Base-by-base conservation (phyloP, 1,284 basidiomycete species). In the Rhodotorula mucilaginosa region DNA sequence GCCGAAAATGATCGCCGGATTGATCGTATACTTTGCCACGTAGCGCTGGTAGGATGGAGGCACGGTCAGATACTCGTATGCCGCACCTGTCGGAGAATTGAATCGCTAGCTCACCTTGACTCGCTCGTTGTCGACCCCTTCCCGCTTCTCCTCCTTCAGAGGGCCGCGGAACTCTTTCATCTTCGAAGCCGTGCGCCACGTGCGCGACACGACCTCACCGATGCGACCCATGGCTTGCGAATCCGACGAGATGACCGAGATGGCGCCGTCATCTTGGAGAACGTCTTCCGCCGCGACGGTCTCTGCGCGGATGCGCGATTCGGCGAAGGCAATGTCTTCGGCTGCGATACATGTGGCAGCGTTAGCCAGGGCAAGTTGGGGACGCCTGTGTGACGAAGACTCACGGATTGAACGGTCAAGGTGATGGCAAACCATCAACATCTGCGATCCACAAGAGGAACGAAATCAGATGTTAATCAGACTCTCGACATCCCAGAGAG, bases 201-300 rank as follows among this genome's bases (percentile, higher is more conserved):
- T 97, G 56, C 97, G 84, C 56, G 89, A 87, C 12, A 95, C 84
- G 12, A 99, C 96, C 81, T 99, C 97, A 16, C 94, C 97, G 16
- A 99, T 93, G 18, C 94, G 76, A 23, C 97, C 66, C 97, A 99
- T 98, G 0, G 96, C 96, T 81, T 97, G 95, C 2, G 93, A 91
- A 81, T 99, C 96, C 6, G 91, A 93, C 74, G 89, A 91, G 77
- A 98, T 97, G 88, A 98, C 97, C 5, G 92, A 79, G 62, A 99
- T 97, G 2, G 96, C 94, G 2, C 97, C 97, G 0, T 83, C 87
- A 80, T 99, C 96, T 70, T 99, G 96, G 54, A 99, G 83, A 26
- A 99, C 90, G 79, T 99, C 97, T 81, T 99, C 97, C 0, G 97
- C 97, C 0, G 96, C 97, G 57, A 99, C 90, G 0, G 96, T 99